Evolutionary conservation across 495 filamentous ascomycete species (phyloP).

Genomic region (Penicillium lividum): DNA sequence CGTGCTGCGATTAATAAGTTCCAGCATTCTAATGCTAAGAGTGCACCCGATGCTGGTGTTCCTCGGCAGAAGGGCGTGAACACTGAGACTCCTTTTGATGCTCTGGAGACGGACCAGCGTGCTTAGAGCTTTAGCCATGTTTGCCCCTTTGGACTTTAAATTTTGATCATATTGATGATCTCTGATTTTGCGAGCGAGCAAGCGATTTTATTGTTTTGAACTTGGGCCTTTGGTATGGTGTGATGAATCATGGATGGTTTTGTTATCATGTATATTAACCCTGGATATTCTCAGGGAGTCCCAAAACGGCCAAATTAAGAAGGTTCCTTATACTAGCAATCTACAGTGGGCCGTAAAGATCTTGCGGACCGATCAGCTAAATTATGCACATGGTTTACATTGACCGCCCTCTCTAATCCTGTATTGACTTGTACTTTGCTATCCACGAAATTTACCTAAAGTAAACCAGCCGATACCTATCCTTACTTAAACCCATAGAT

Average conservation of each 20-base stretch:
- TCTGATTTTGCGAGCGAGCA: constrained; percentile 15
- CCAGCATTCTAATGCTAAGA: constrained; percentile 40
- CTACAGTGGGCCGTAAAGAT: too few relatives aligned
- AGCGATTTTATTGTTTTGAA: constrained; percentile 18
- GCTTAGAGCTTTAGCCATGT: constrained; percentile 22
- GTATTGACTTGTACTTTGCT: too few relatives aligned
- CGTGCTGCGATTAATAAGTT: constrained; percentile 53
- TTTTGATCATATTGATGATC: not conserved
- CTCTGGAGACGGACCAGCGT: constrained; percentile 46
- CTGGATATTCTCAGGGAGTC: not conserved
- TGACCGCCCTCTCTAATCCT: too few relatives aligned
- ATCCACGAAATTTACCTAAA: too few relatives aligned
- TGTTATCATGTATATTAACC: constrained; percentile 23
- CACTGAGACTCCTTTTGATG: constrained; percentile 42
- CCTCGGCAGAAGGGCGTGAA: constrained; percentile 45
- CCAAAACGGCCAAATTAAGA: not conserved
- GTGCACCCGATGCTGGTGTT: constrained; percentile 36
- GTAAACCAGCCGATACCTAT: too few relatives aligned
- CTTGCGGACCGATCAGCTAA: too few relatives aligned
- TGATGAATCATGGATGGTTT: constrained; percentile 13
- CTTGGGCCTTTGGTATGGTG: constrained; percentile 7
- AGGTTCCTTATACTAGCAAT: too few relatives aligned
- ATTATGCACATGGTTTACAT: too few relatives aligned
- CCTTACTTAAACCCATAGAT: too few relatives aligned
- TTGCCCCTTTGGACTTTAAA: not conserved